phyloP scores from a whole-genome alignment of 2,329 filamentous ascomycete species.

The Sclerotinia nivalis region DNA sequence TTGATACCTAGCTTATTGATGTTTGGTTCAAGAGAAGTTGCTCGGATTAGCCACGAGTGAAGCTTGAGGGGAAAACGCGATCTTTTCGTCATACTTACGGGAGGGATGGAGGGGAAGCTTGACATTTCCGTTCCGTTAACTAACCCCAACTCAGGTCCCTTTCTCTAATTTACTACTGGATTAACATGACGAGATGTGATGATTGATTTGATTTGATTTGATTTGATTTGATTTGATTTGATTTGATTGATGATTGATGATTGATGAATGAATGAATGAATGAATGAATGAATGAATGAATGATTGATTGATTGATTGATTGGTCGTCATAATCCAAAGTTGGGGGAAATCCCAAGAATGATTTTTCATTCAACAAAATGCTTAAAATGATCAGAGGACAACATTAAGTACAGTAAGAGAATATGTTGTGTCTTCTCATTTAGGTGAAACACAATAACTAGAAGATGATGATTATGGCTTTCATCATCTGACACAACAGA shows the following conservation, averaged over 20 bases:
- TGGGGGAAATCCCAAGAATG: background rate
- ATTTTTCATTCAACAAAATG: background rate
- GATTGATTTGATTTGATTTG: too few relatives aligned
- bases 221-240: too few relatives aligned
- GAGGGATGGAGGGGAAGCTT: constrained; percentile 2
- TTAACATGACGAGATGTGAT: constrained; percentile 2
- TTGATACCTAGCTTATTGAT: background rate
- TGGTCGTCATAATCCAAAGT: background rate
- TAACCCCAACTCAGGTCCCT: constrained; percentile 12
- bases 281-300: too few relatives aligned
- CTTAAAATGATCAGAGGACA: background rate
- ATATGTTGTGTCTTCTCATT: constrained; percentile 9
- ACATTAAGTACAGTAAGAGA: background rate
- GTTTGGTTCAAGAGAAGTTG: background rate
- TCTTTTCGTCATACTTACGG: constrained; percentile 9
- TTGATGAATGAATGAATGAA: too few relatives aligned
- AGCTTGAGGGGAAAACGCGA: constrained; percentile 8
- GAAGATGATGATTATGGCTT: background rate
- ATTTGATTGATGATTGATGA: too few relatives aligned
- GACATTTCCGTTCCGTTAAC: constrained; percentile 10
- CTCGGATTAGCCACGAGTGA: constrained; percentile 12
- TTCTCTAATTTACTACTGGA: background rate
- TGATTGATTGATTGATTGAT: background rate
- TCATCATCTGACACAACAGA: constrained; percentile 12
- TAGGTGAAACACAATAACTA: background rate